These are phyloP conservation scores for Coccomyxa subellipsoidea DNA, from an alignment of 163 green algal species.

Conservation along the genomic window DNA sequence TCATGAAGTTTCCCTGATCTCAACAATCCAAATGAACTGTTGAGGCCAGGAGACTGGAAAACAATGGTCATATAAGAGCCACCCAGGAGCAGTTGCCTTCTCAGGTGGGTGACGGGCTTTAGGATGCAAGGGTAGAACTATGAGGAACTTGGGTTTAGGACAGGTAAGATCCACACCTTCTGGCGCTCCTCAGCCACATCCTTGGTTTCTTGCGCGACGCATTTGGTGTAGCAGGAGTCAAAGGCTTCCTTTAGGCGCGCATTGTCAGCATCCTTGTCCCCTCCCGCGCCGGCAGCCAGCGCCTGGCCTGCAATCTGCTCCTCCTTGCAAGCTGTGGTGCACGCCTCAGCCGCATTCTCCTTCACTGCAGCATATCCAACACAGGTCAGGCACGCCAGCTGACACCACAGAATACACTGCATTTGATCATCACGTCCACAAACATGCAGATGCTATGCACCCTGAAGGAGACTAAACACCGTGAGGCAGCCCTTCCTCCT, in stretches of 20 bases:
- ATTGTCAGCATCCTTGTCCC: background rate
- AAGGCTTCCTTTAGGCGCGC: constrained; percentile 17
- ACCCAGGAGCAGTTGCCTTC: too few relatives aligned
- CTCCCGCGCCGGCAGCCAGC: background rate
- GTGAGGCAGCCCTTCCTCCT: too few relatives aligned
- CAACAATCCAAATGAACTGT: too few relatives aligned
- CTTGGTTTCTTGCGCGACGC: constrained; percentile 31
- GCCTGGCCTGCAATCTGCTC: background rate
- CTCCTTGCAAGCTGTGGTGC: constrained; percentile 21
- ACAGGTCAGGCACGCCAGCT: background rate
- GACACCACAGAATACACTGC: background rate
- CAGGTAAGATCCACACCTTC: constrained; percentile 10
- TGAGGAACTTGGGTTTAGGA: too few relatives aligned
- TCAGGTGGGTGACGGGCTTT: too few relatives aligned
- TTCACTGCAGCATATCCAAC: constrained; percentile 17
- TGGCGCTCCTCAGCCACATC: constrained; percentile 30
- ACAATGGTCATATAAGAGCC: too few relatives aligned
- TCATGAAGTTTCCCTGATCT: too few relatives aligned
- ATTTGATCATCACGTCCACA: background rate
- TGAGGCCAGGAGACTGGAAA: too few relatives aligned
- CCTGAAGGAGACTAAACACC: too few relatives aligned
- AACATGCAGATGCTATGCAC: background rate
- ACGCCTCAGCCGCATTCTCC: constrained; percentile 31
- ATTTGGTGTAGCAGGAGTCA: constrained; percentile 33
- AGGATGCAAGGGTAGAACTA: too few relatives aligned